Conservation (phyloP, 164 flowering plant species). For the Piper longum region DNA sequence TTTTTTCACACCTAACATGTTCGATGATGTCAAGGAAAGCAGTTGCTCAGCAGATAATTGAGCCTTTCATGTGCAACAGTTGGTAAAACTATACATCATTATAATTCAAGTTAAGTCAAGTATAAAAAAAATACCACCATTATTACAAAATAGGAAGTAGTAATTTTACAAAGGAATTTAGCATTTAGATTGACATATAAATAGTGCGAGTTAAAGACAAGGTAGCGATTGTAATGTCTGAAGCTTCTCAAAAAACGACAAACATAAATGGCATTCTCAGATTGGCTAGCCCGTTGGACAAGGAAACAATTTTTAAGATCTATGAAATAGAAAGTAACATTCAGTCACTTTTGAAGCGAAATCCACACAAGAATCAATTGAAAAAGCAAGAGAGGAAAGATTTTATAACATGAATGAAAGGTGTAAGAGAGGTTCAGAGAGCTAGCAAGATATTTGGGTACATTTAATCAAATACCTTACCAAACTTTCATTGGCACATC, state of each 20-base stretch:
- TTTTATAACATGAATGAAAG: not conserved
- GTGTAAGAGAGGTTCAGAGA: not conserved
- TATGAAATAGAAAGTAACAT: not conserved
- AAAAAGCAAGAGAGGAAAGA: not conserved
- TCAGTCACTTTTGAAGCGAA: too few species aligned
- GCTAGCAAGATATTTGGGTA: not conserved
- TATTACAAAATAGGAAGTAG: too few species aligned
- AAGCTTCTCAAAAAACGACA: not conserved
- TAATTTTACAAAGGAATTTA: not conserved
- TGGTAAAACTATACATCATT: slow-evolving; percentile 23
- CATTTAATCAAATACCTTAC: slow-evolving; percentile 32
- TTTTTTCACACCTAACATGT: not conserved
- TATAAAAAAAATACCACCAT: not conserved
- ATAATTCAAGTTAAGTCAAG: not conserved
- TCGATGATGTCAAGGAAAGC: slow-evolving; percentile 9
- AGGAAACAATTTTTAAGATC: not conserved
- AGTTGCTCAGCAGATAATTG: slow-evolving; percentile 30
- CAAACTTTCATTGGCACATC: slow-evolving; percentile 40
- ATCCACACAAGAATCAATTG: not conserved
- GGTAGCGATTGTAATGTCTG: not conserved
- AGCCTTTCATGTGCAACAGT: slow-evolving; percentile 34
- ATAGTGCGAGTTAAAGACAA: not conserved
- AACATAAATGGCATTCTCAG: not conserved
- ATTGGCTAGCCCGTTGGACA: not conserved
- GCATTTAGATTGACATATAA: not conserved